Evolutionary conservation across 2,329 filamentous ascomycete genomes (phyloP), one percentile per base, ranked within the genome.

Genomic region (Pseudogymnoascus sp.): DNA sequence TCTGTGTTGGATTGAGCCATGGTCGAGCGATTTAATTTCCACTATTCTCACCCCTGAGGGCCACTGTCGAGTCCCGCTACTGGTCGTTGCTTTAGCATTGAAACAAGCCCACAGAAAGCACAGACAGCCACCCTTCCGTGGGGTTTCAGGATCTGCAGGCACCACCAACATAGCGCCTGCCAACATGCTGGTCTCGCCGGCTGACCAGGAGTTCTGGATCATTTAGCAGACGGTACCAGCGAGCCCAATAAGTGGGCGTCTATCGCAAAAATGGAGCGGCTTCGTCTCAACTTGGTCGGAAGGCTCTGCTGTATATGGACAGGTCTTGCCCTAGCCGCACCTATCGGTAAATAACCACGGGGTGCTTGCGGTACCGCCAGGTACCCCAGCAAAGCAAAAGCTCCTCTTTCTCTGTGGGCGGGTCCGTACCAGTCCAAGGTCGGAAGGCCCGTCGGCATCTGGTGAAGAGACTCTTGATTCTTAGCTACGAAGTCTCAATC

Each of bases 61-160:
- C 45, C 15, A 26, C 26, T 19, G 26, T 30, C 26, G 26, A 52
- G 45, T 5, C 26, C 45, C 45, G 45, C 45, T 9, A 52, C 26
- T 52, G 45, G 45, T 30, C 45, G 45, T 52, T 13, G n/a, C 23
- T 30, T 52, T 52, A 30, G 45, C 45, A 30, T 52, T 52, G 45
- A 52, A 52, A 52, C 45, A 52, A 52, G 45, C 45, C 45, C 45
- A 52, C 45, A 52, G 45, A 52, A 52, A 52, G 45, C 45, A 52
- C 45, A 52, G 45, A 52, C 45, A 26, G 41, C 3, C 28, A 52
- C 41, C n/a, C 41, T 52, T 52, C 23, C 41, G 41, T 52, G 41
- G 41, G 41, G 41, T 52, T 52, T 52, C 26, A 52, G 45, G 45
- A 52, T 52, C 45, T 52, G 45, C 45, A 52, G 23, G 41, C 41